Evolutionary conservation across 2,329 filamentous ascomycete species (phyloP).

Genomic region (Fusarium palustre): DNA sequence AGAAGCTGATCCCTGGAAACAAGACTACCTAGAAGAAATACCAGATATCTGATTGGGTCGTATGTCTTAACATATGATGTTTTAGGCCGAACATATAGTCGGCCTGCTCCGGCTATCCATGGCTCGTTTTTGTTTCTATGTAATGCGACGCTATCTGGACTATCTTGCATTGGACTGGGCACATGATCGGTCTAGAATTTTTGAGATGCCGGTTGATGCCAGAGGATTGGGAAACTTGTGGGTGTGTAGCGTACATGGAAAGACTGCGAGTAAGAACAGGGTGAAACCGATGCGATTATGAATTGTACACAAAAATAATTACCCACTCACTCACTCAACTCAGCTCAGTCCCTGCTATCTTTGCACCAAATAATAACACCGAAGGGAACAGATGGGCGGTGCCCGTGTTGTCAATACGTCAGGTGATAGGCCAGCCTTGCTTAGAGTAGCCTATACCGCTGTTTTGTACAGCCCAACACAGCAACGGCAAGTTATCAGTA

Average conservation of each 20-base stretch:
- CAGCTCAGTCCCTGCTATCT: slow-evolving; percentile 8
- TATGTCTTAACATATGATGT: slow-evolving; percentile 21
- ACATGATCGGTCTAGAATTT: slow-evolving; percentile 33
- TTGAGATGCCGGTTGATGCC: slow-evolving; percentile 20
- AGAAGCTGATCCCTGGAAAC: slow-evolving; percentile 16
- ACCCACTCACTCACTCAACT: not conserved
- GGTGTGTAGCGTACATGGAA: slow-evolving; percentile 7
- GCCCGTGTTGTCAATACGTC: slow-evolving; percentile 17
- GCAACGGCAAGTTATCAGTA: slow-evolving; percentile 4
- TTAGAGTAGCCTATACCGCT: slow-evolving; percentile 26
- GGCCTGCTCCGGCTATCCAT: slow-evolving; percentile 33
- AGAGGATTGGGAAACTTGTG: not conserved
- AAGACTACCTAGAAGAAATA: slow-evolving; percentile 9
- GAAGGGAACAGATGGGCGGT: not conserved
- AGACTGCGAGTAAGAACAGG: too few relatives aligned
- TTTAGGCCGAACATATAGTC: slow-evolving; percentile 17
- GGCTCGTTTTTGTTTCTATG: slow-evolving; percentile 26
- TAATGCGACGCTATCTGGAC: slow-evolving; percentile 20
- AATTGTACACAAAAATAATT: not conserved
- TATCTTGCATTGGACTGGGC: slow-evolving; percentile 14
- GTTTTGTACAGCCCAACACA: slow-evolving; percentile 7
- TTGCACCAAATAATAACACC: slow-evolving; percentile 12
- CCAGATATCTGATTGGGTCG: slow-evolving; percentile 12
- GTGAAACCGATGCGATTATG: not conserved
- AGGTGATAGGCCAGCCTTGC: slow-evolving; percentile 32